Conservation (phyloP, 305 asterid genomes). For the Nicotiana rustica region DNA sequence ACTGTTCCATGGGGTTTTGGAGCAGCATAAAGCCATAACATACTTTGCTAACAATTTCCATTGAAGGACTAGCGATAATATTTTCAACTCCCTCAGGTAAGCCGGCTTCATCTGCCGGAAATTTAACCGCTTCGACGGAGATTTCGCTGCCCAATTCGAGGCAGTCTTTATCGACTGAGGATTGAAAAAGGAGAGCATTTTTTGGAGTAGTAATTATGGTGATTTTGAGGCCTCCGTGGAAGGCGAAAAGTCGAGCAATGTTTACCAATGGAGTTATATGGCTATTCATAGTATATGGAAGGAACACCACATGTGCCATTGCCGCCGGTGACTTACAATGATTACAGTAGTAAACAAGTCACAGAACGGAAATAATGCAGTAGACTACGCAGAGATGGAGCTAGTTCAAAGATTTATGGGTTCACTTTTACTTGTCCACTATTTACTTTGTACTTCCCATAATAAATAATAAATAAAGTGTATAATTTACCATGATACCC, state of each 20-base stretch:
- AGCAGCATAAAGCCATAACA: constrained; percentile 26
- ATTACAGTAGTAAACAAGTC: too few species aligned
- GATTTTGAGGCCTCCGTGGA: constrained; percentile 36
- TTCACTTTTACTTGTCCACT: too few species aligned
- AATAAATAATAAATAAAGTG: too few species aligned
- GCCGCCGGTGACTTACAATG: not conserved
- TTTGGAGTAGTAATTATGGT: constrained; percentile 39
- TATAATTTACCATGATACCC: too few species aligned
- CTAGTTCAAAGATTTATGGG: too few species aligned
- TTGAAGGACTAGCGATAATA: constrained; percentile 29
- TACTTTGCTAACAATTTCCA: constrained; percentile 29
- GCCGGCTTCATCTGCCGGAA: constrained; percentile 41
- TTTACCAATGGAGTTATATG: constrained; percentile 41
- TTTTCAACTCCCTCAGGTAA: constrained; percentile 42
- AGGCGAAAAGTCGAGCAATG: constrained; percentile 41
- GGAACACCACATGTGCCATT: constrained; percentile 29
- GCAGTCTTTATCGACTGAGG: constrained; percentile 29
- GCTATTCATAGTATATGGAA: constrained; percentile 12
- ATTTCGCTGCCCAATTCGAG: constrained; percentile 25
- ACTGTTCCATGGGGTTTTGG: constrained; percentile 36
- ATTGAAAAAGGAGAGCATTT: constrained; percentile 34
- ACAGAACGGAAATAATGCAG: too few species aligned
- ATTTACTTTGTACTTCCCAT: too few species aligned
- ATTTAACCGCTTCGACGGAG: constrained; percentile 30
- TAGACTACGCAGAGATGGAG: too few species aligned